Base-by-base conservation (phyloP, 768 basidiomycete species). In the Calocybe gangraenosa region DNA sequence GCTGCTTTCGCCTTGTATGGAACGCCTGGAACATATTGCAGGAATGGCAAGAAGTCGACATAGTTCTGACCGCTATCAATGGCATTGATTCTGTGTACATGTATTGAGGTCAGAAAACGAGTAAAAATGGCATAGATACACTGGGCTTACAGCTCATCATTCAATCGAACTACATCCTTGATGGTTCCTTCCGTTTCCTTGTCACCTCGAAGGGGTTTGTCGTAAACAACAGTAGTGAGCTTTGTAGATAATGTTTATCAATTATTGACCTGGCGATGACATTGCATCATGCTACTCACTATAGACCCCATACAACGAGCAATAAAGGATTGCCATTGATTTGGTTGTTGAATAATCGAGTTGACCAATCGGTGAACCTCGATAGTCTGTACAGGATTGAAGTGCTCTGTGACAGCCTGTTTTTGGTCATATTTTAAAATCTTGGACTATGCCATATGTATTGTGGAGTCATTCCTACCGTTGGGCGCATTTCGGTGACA, bases 341-440 rank as follows among this genome's bases (percentile, higher is more conserved):
- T 23, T 1, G 40, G 28, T 31, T 30, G n/a, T 15, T 42, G 40
- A 8, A 42, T 30, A 6, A 42, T 42, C n/a, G 40, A 42, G 10
- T 14, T 31, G 2, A 42, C 40, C 3, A 42, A 14, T 20, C 40
- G 40, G 28, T 42, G 40, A 8, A 42, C 21, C n/a, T 42, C 40
- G 17, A 30, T n/a, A 14, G 40, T 42, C 15, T 42, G 40, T n/a
- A 42, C 28, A 30, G 40, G 40, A 31, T 42, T 42, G 28, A 42
- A 42, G 13, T 42, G 50, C 14, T 70, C 67, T n/a, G 66, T 25
- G 79, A 69, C 62, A 80, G 63, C 21, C 76, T 75, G 19, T n/a
- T 14, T 5, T n/a, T 7, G 34, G n/a, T n/a, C 25, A 28, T 28
- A 28, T n/a, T n/a, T n/a, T n/a, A 28, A 11, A 28, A 28, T 11